Conservation (phyloP, 495 filamentous ascomycete species). For the Aspergillus ellipticus region DNA sequence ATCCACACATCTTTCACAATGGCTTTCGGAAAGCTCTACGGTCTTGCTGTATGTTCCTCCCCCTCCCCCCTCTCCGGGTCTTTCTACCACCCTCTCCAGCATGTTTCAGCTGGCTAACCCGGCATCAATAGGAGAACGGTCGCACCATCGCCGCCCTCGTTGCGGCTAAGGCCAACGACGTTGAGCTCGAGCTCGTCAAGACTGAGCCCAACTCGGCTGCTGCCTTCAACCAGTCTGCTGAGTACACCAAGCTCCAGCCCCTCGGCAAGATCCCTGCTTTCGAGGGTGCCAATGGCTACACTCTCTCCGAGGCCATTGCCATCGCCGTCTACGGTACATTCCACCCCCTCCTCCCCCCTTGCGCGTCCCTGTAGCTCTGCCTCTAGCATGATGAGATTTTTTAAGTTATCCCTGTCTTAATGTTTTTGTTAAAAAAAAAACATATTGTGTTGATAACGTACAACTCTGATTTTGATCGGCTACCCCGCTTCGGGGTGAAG, state of each 20-base stretch:
- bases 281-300: conserved; percentile 86
- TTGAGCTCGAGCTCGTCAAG: conserved; percentile 81
- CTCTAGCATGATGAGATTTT: conserved; percentile 73
- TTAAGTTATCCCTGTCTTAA: conserved; percentile 99
- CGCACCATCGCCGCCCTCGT: conserved; percentile 84
- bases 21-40: conserved; percentile 96
- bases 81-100: neutral
- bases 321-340: conserved; percentile 96
- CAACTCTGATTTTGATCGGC: conserved; percentile 55
- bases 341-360: conserved; percentile 7
- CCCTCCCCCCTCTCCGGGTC: conserved; percentile 11
- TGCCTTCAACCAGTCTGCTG: conserved; percentile 46
- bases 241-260: conserved; percentile 81
- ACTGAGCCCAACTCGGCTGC: conserved; percentile 46
- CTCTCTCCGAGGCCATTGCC: conserved; percentile 83
- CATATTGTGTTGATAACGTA: conserved; percentile 68
- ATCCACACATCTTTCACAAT: conserved; percentile 52
- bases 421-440: conserved; percentile 69
- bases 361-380: conserved; percentile 5
- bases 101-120: conserved; percentile 10
- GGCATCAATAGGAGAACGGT: conserved; percentile 65
- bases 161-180: conserved; percentile 91
- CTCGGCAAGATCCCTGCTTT: conserved; percentile 91
- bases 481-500: conserved; percentile 33
- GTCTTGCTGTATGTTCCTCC: conserved; percentile 63